Evolutionary conservation across 2,329 filamentous ascomycete genomes (phyloP).

Genomic region (Epichloe gansuensis): DNA sequence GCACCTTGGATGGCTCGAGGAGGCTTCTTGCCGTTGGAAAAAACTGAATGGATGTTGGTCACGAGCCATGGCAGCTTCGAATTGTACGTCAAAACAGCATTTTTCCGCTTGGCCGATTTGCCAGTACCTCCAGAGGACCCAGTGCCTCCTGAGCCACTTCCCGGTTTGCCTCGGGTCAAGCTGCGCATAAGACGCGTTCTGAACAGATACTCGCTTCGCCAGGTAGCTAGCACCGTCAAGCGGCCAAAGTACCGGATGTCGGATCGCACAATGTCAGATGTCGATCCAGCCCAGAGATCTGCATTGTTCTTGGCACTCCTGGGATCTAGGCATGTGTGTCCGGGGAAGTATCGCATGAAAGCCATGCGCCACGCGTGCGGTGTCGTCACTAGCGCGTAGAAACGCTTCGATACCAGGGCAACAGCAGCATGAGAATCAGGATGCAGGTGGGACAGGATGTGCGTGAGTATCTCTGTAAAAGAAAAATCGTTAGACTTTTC

Average conservation of each 20-base stretch:
- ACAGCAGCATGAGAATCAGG: conserved; percentile 73
- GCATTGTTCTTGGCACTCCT: conserved; percentile 22
- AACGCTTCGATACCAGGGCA: conserved; percentile 75
- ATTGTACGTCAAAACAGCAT: conserved; percentile 72
- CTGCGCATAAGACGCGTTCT: conserved; percentile 75
- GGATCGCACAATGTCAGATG: conserved; percentile 46
- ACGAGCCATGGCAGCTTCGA: conserved; percentile 71
- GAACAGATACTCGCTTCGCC: conserved; percentile 91
- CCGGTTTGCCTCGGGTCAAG: conserved; percentile 69
- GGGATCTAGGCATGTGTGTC: conserved; percentile 36
- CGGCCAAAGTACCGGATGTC: conserved; percentile 72
- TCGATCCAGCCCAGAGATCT: conserved; percentile 31
- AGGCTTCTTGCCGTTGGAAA: conserved; percentile 58
- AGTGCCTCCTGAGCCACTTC: conserved; percentile 38
- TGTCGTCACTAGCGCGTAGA: conserved; percentile 76
- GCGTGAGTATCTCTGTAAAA: conserved; percentile 71
- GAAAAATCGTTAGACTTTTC: not conserved
- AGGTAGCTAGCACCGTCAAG: conserved; percentile 74
- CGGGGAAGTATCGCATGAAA: conserved; percentile 83
- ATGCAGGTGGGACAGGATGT: conserved; percentile 80
- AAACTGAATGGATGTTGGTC: conserved; percentile 68
- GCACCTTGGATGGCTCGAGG: conserved; percentile 76
- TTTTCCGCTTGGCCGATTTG: conserved; percentile 50
- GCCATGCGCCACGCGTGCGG: conserved; percentile 90
- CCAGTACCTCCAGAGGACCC: conserved; percentile 39